Percentiles rank a stretch among this genome's conserved stretches.
These are phyloP conservation scores for Saccharum hybrid DNA, from an alignment of 202 grass and related monocot genomes.

Conservation along the genomic window DNA sequence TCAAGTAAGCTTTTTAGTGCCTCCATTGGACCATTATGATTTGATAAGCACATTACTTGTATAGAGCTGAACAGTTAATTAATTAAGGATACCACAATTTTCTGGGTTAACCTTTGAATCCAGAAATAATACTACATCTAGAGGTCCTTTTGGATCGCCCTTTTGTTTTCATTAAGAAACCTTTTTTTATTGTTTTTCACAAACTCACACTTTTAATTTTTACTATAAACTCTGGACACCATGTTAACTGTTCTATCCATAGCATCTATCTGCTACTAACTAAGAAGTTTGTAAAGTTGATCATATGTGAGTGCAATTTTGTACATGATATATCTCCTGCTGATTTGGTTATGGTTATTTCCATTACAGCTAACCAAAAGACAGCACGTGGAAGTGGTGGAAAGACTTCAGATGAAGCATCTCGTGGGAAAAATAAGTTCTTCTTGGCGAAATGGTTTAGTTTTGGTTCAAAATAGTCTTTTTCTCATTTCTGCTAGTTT, in stretches of 20 bases:
- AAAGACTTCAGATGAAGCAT: constrained; percentile 54
- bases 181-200: neutral
- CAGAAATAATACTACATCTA: constrained; percentile 15
- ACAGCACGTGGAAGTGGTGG: constrained; percentile 20
- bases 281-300: neutral
- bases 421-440: constrained; percentile 59
- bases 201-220: neutral
- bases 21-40: constrained; percentile 16
- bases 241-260: neutral
- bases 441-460: constrained; percentile 69
- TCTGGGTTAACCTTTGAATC: constrained; percentile 9
- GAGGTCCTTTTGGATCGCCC: neutral
- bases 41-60: constrained; percentile 13
- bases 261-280: neutral
- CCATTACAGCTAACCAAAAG: constrained; percentile 51
- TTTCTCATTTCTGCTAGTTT: neutral
- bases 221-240: neutral
- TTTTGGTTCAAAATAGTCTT: constrained; percentile 60
- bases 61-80: constrained; percentile 28
- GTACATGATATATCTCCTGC: neutral
- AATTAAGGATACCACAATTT: neutral
- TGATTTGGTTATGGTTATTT: constrained; percentile 38
- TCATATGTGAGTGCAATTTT: neutral
- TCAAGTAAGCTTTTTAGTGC: constrained; percentile 47
- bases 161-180: neutral